Evolutionary conservation across 2,329 filamentous ascomycete species (phyloP).

Genomic region (Trichothecium roseum): DNA sequence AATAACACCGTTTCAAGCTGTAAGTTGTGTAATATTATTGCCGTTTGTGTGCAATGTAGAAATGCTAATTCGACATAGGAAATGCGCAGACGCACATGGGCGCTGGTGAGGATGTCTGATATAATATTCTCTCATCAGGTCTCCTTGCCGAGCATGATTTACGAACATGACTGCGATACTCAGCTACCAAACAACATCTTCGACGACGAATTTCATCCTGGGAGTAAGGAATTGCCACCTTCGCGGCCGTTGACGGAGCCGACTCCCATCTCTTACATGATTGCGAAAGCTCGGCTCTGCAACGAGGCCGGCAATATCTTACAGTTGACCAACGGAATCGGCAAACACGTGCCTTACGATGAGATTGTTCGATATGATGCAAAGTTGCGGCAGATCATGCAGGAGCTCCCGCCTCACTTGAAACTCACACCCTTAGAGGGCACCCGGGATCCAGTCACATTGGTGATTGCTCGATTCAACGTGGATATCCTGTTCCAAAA

Average conservation of each 20-base stretch:
- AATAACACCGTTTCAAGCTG: slow-evolving; percentile 62
- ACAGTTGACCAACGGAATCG: slow-evolving; percentile 49
- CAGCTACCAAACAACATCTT: slow-evolving; percentile 68
- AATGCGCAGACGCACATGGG: slow-evolving; percentile 61
- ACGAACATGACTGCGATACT: slow-evolving; percentile 65
- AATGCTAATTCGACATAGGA: slow-evolving; percentile 33
- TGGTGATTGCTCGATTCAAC: slow-evolving; percentile 77
- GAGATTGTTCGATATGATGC: slow-evolving; percentile 53
- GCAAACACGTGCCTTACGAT: slow-evolving; percentile 48
- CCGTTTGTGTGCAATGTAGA: too few species aligned
- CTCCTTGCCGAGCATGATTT: slow-evolving; percentile 58
- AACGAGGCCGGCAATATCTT: slow-evolving; percentile 63
- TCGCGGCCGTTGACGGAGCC: slow-evolving; percentile 58
- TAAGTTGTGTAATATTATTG: too few species aligned
- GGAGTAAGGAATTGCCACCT: slow-evolving; percentile 56
- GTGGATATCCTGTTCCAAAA: slow-evolving; percentile 82
- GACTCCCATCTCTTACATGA: slow-evolving; percentile 71
- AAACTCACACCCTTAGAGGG: slow-evolving; percentile 66
- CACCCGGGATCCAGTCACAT: slow-evolving; percentile 67
- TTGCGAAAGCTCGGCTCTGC: slow-evolving; percentile 59
- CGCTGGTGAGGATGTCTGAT: slow-evolving; percentile 62
- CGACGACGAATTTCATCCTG: slow-evolving; percentile 67
- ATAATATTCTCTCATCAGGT: slow-evolving; percentile 69
- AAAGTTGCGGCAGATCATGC: slow-evolving; percentile 48
- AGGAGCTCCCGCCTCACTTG: slow-evolving; percentile 70